Evolutionary conservation across 2,329 filamentous ascomycete genomes (phyloP).

Genomic region (Ceratocystis diversiconidia): DNA sequence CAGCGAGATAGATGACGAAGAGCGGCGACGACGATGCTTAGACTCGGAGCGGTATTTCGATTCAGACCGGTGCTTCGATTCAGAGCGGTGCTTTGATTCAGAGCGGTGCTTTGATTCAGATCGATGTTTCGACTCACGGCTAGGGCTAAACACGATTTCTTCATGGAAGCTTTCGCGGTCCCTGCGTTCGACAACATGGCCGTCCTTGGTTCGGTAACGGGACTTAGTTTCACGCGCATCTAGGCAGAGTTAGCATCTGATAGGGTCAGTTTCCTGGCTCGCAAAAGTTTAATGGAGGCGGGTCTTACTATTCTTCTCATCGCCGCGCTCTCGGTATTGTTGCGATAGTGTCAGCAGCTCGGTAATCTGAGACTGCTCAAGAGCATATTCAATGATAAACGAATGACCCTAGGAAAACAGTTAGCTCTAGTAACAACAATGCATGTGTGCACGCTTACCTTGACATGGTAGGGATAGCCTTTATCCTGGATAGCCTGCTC

Average conservation of each 20-base stretch:
- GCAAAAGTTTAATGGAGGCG: neutral
- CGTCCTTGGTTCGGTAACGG: slow-evolving; percentile 11
- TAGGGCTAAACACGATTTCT: slow-evolving; percentile 13
- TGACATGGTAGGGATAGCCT: slow-evolving; percentile 74
- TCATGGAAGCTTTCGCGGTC: slow-evolving; percentile 16
- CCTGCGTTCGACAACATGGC: slow-evolving; percentile 14
- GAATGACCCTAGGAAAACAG: slow-evolving; percentile 51
- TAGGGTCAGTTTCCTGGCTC: neutral
- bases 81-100: neutral
- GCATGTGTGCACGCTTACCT: slow-evolving; percentile 40
- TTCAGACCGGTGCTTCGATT: neutral
- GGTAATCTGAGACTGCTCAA: slow-evolving; percentile 84
- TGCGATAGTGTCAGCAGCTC: slow-evolving; percentile 74
- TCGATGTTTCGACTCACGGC: neutral
- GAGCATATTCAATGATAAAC: slow-evolving; percentile 67
- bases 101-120: slow-evolving; percentile 1
- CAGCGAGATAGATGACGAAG: neutral
- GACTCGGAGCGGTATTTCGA: neutral
- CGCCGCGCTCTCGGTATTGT: slow-evolving; percentile 50
- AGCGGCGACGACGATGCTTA: neutral
- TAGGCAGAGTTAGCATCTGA: neutral
- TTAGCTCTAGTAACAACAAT: slow-evolving; percentile 11
- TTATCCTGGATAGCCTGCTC: slow-evolving; percentile 69
- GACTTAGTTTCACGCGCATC: slow-evolving; percentile 6
- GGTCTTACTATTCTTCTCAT: slow-evolving; percentile 15